Evolutionary conservation across 2,329 filamentous ascomycete species (phyloP).

Genomic region (Iodosphaeria phyllophila): DNA sequence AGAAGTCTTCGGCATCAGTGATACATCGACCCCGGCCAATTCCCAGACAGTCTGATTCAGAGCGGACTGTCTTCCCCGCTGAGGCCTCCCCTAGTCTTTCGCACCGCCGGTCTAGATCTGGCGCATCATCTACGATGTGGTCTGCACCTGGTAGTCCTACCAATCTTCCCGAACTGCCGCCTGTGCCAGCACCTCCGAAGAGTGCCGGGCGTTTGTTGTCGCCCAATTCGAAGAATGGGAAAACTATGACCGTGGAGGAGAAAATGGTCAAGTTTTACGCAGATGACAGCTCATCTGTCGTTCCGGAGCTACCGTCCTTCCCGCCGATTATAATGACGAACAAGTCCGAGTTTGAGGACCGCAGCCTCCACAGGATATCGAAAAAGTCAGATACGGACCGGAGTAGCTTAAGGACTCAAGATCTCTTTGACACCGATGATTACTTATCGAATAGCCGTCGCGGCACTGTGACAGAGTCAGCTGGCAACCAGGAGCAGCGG

Average conservation of each 20-base stretch:
- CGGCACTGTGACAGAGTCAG: too few species aligned
- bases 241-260: constrained; percentile 39
- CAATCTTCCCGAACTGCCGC: constrained; percentile 29
- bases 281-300: constrained; percentile 18
- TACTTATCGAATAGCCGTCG: too few species aligned
- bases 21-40: constrained; percentile 37
- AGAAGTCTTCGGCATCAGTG: constrained; percentile 19
- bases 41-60: constrained; percentile 25
- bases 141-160: constrained; percentile 25
- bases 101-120: constrained; percentile 30
- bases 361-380: constrained; percentile 9
- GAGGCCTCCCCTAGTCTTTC: constrained; percentile 19
- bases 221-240: constrained; percentile 30
- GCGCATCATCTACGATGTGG: constrained; percentile 26
- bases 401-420: constrained; percentile 20
- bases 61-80: constrained; percentile 27
- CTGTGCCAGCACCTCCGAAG: constrained; percentile 28
- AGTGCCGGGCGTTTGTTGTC: constrained; percentile 17
- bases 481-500: too few species aligned
- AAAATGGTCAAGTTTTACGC: constrained; percentile 34
- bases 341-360: too few species aligned
- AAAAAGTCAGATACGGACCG: constrained; percentile 12
- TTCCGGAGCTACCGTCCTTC: constrained; percentile 24
- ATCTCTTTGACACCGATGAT: constrained; percentile 19
- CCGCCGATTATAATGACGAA: too few species aligned